Evolutionary conservation across 2,329 filamentous ascomycete species (phyloP), one percentile per base, ranked within the genome.

Genomic region (Emmonsiellopsis sp.): DNA sequence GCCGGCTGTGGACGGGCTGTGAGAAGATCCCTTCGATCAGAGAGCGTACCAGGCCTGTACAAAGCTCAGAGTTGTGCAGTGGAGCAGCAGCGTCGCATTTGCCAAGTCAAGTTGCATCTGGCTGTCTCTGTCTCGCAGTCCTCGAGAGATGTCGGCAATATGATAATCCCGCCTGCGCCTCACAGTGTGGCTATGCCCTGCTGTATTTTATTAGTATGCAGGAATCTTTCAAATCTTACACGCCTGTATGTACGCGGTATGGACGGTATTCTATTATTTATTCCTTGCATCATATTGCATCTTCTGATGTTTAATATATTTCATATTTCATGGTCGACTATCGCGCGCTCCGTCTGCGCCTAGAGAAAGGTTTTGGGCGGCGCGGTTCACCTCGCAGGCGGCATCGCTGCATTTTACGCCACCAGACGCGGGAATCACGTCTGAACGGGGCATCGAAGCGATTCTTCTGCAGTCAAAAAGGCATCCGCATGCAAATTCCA

Each of bases 171-270:
- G 36, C 27, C 46, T 49, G 46, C 36, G 46, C 46, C 46, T 49
- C 46, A 27, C 10, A n/a, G 17, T 37, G 46, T 49, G 46, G 46
- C 46, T 49, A 33, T 49, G 46, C 36, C 31, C 10, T 8, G n/a
- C n/a, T 46, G 6, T 27, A 32, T 6, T 34, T 46, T 11, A 6
- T 7, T 13, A 47, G 34, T 10, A 47, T 49, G 46, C 46, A 49
- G 39, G 36, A 49, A 39, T 49, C 13, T 49, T 49, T 49, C 46
- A 21, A 31, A 49, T 39, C 31, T 49, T 49, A 39, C 46, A 40
- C 17, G 10, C 5, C 6, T 49, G 36, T 40, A 49, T 33, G n/a
- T 42, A 42, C 40, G 11, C 34, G 46, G 39, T 49, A 17, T 49
- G 21, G 14, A 49, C 46, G 31, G 46, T 49, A 49, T 32, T 37